Conservation (phyloP, 2,329 filamentous ascomycete species). For the Microdochium trichocladiopsis region DNA sequence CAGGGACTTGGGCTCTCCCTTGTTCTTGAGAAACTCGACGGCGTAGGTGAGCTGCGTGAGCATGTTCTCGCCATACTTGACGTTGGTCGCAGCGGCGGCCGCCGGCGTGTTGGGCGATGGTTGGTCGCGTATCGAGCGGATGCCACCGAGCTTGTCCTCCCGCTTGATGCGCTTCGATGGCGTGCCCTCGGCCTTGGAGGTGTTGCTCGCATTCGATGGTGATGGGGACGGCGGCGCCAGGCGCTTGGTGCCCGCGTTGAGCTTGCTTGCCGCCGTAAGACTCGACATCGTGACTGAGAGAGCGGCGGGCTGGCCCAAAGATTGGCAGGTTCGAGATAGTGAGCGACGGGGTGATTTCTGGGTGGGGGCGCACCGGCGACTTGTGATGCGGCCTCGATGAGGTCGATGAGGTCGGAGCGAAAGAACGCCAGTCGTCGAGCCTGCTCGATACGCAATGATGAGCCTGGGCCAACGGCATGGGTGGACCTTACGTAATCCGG, state of each 20-base stretch:
- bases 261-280: conserved; percentile 52
- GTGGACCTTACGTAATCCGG: background rate
- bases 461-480: too few species aligned
- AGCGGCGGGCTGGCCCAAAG: conserved; percentile 1
- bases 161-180: conserved; percentile 59
- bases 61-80: conserved; percentile 70
- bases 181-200: conserved; percentile 41
- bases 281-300: conserved; percentile 53
- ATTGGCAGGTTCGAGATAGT: background rate
- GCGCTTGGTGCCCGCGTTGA: conserved; percentile 41
- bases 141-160: conserved; percentile 22
- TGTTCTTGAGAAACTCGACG: conserved; percentile 72
- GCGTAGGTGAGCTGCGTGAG: conserved; percentile 86
- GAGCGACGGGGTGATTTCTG: background rate
- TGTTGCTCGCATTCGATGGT: conserved; percentile 46
- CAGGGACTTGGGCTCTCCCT: conserved; percentile 61
- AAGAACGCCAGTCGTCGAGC: too few species aligned
- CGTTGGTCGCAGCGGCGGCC: conserved; percentile 44
- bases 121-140: conserved; percentile 9
- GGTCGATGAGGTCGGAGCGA: background rate
- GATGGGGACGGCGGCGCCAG: conserved; percentile 57
- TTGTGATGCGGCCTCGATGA: conserved; percentile 1
- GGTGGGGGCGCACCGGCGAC: background rate
- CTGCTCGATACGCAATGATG: too few species aligned
- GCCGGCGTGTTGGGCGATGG: conserved; percentile 20